These are phyloP conservation scores for Hansenula lynferdii DNA, from an alignment of 1,139 yeast genomes.

Conservation along the genomic window DNA sequence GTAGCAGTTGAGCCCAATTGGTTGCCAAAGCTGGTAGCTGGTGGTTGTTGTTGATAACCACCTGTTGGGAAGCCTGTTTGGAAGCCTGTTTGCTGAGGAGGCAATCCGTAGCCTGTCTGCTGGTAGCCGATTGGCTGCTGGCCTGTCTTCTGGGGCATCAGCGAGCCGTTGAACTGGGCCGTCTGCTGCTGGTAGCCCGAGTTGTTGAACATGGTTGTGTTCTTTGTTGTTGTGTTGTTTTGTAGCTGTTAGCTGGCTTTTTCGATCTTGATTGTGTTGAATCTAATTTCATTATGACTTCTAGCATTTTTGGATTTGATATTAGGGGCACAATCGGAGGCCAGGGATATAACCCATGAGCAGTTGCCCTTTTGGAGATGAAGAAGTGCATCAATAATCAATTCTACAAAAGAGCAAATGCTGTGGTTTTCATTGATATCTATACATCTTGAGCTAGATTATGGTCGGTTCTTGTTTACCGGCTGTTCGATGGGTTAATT, in stretches of 20 bases:
- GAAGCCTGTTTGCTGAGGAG: conserved; percentile 13
- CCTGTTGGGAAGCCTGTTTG: conserved; percentile 21
- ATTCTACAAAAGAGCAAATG: no score
- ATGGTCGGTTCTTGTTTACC: no score
- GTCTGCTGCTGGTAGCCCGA: conserved; percentile 9
- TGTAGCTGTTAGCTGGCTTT: not conserved
- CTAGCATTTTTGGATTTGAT: no score
- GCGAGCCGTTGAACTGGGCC: conserved; percentile 4
- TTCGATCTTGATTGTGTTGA: conserved; percentile 5
- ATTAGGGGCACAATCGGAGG: not conserved
- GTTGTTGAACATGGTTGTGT: conserved; percentile 12
- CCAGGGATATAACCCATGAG: no score
- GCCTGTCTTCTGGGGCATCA: conserved; percentile 5
- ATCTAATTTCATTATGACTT: not conserved
- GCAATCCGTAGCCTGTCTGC: conserved; percentile 9
- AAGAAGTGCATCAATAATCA: no score
- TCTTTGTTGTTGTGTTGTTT: not conserved
- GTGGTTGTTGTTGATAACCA: conserved; percentile 9
- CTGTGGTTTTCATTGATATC: no score
- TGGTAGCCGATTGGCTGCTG: conserved; percentile 9
- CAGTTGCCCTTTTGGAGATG: no score
- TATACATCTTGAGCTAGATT: no score
- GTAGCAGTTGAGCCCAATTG: conserved; percentile 1
- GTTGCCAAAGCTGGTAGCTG: not conserved
- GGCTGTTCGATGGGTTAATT: no score